Evolutionary conservation across 2,329 filamentous ascomycete species (phyloP).

Genomic region (Verticillium albo-atrum): DNA sequence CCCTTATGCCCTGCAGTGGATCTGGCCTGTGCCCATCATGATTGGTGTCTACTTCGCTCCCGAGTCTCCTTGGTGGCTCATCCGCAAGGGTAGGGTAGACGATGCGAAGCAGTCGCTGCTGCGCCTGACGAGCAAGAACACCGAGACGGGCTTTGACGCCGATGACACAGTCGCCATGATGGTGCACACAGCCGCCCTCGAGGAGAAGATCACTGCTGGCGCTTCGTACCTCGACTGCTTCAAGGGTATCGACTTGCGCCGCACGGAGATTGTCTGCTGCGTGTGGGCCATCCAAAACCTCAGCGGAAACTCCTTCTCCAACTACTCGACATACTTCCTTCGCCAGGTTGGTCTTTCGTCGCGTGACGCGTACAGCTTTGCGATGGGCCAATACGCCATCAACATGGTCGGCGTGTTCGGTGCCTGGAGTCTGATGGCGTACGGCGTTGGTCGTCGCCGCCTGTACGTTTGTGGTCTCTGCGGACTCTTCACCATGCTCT

Average conservation of each 20-base stretch:
- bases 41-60: constrained; percentile 65
- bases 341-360: constrained; percentile 53
- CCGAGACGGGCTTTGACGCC: constrained; percentile 69
- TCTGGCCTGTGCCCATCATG: constrained; percentile 67
- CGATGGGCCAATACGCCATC: constrained; percentile 62
- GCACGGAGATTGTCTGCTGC: constrained; percentile 68
- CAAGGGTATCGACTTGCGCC: constrained; percentile 69
- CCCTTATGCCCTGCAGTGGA: constrained; percentile 72
- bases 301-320: constrained; percentile 60
- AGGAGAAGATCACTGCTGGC: constrained; percentile 69
- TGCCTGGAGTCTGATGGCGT: constrained; percentile 74
- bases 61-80: constrained; percentile 73
- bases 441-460: constrained; percentile 68
- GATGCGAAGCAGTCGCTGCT: constrained; percentile 64
- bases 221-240: constrained; percentile 81
- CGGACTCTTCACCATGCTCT: constrained; percentile 69
- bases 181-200: constrained; percentile 80
- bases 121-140: constrained; percentile 57
- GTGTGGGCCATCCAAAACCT: constrained; percentile 61
- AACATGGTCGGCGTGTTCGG: constrained; percentile 80
- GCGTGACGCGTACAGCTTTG: constrained; percentile 51
- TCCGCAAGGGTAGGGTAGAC: constrained; percentile 58
- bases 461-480: constrained; percentile 74
- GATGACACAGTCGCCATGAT: constrained; percentile 90
- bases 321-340: constrained; percentile 62